These are phyloP conservation scores for Psilocybe mexicana DNA, from an alignment of 1,284 basidiomycete genomes.

Conservation along the genomic window DNA sequence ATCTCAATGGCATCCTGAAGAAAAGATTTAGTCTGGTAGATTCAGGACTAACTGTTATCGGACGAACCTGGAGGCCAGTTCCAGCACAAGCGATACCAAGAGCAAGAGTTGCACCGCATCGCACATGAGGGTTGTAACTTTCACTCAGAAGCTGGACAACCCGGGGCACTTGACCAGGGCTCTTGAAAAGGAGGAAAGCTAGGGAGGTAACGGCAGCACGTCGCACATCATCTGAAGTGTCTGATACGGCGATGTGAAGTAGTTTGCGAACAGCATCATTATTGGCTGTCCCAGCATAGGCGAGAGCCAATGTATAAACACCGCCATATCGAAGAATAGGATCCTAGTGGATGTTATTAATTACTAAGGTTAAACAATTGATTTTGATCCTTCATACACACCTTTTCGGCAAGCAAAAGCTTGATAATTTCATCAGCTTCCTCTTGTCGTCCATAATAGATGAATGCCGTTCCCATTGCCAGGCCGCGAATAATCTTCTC, in stretches of 20 bases:
- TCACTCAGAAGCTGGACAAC: constrained; percentile 95
- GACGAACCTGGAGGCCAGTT: constrained; percentile 82
- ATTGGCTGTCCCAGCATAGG: constrained; percentile 93
- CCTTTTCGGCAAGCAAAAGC: constrained; percentile 82
- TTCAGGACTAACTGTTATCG: constrained; percentile 1
- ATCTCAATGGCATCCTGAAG: constrained; percentile 88
- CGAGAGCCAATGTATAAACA: constrained; percentile 92
- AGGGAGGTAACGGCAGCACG: constrained; percentile 93
- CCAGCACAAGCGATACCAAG: constrained; percentile 95
- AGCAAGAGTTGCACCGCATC: constrained; percentile 93
- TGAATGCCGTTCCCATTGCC: constrained; percentile 87
- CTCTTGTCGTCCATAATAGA: constrained; percentile 90
- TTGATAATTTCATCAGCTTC: constrained; percentile 82
- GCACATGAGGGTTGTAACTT: constrained; percentile 98
- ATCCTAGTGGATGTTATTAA: constrained; percentile 55
- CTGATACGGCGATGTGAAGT: constrained; percentile 93
- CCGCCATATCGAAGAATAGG: constrained; percentile 95
- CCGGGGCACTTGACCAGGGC: constrained; percentile 89
- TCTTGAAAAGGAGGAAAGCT: constrained; percentile 95
- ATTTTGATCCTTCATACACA: constrained; percentile 32
- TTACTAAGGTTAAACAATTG: background rate
- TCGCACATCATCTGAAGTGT: constrained; percentile 95
- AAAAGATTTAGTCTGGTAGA: constrained; percentile 1
- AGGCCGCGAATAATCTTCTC: constrained; percentile 97
- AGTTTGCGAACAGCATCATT: constrained; percentile 89